Evolutionary conservation across 805 yeast species (phyloP).

Genomic region (Pichia phayaonensis): DNA sequence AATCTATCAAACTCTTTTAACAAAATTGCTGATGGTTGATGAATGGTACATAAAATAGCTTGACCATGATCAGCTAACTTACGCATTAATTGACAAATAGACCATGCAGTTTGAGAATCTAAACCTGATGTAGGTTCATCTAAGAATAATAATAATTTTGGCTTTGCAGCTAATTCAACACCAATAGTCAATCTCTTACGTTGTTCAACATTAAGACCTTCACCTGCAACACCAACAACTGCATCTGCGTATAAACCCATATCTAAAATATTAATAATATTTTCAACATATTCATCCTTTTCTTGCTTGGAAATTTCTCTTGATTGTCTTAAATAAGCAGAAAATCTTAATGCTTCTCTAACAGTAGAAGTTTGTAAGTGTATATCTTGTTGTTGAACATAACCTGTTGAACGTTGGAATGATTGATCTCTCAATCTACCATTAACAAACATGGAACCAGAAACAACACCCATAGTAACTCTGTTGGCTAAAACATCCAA

Average conservation of each 20-base stretch:
- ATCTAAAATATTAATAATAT: constrained; percentile 40
- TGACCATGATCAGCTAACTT: constrained; percentile 46
- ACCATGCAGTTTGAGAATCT: constrained; percentile 55
- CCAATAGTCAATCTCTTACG: constrained; percentile 49
- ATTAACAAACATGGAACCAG: constrained; percentile 53
- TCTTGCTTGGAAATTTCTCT: constrained; percentile 33
- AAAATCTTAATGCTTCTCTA: constrained; percentile 44
- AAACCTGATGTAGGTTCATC: constrained; percentile 59
- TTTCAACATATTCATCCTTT: constrained; percentile 45
- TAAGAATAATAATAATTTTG: constrained; percentile 43
- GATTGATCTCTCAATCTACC: constrained; percentile 42
- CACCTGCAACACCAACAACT: constrained; percentile 41
- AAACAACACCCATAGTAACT: constrained; percentile 46
- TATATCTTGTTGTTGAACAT: constrained; percentile 54
- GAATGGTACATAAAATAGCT: constrained; percentile 62
- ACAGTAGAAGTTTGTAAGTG: constrained; percentile 46
- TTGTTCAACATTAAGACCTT: constrained; percentile 49
- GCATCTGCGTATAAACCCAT: constrained; percentile 52
- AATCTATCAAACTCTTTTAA: constrained; percentile 74
- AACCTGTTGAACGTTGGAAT: constrained; percentile 49
- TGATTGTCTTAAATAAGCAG: constrained; percentile 44
- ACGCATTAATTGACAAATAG: constrained; percentile 46
- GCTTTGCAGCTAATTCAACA: constrained; percentile 50
- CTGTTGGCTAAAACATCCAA: constrained; percentile 47
- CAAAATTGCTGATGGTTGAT: constrained; percentile 78